Conservation (phyloP, 345 rosid genomes). For the Gossypium raimondii region DNA sequence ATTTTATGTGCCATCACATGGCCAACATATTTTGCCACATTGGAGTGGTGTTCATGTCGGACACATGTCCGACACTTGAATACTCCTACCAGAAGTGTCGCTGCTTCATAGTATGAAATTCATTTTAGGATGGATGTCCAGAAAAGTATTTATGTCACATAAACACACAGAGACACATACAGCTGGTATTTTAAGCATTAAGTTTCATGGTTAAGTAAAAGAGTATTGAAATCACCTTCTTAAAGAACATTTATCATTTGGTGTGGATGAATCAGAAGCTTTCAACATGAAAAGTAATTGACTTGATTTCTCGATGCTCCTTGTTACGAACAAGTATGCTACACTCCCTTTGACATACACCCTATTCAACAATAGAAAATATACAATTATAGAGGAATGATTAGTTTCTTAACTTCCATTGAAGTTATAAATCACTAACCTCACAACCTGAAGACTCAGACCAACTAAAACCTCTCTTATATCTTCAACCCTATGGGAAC, state of each 20-base stretch:
- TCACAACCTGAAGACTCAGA: constrained; percentile 78
- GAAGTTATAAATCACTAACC: constrained; percentile 49
- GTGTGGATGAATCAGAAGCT: constrained; percentile 36
- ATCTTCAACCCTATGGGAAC: constrained; percentile 60
- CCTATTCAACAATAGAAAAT: constrained; percentile 32
- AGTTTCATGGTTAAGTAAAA: constrained; percentile 17
- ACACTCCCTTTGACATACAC: constrained; percentile 45
- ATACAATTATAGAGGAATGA: constrained; percentile 21
- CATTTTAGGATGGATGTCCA: neutral
- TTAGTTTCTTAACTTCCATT: constrained; percentile 11
- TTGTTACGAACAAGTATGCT: constrained; percentile 59
- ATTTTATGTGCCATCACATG: neutral
- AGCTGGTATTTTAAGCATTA: neutral
- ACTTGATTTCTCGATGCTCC: constrained; percentile 63
- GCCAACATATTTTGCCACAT: neutral
- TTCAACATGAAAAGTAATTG: constrained; percentile 50
- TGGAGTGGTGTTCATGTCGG: neutral
- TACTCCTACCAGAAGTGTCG: neutral
- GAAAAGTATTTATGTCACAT: neutral
- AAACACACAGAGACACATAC: neutral
- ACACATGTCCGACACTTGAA: neutral
- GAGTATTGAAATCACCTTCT: constrained; percentile 51
- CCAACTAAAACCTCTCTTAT: constrained; percentile 67
- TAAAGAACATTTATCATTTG: constrained; percentile 36
- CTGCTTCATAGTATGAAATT: neutral